phyloP scores from a whole-genome alignment of 495 filamentous ascomycete genomes.

The Penicillium steckii region DNA sequence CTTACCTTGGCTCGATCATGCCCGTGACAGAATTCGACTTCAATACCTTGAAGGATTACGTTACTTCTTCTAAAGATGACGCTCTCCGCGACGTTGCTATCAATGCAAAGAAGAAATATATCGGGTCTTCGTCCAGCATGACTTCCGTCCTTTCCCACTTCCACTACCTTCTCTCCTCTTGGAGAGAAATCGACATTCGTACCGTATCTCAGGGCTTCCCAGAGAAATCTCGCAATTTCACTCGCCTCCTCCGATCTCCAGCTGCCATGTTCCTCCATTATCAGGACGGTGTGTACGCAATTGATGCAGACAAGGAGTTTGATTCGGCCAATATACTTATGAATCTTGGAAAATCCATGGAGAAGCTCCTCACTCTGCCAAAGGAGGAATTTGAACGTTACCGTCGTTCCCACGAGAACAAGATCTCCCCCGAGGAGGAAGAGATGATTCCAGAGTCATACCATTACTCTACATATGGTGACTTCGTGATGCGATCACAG shows the following conservation, averaged over 20 bases:
- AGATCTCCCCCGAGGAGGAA: constrained; percentile 63
- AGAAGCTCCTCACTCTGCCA: constrained; percentile 86
- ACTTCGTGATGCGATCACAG: constrained; percentile 95
- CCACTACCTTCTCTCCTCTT: constrained; percentile 85
- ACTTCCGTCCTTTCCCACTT: constrained; percentile 84
- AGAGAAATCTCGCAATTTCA: constrained; percentile 61
- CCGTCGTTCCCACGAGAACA: constrained; percentile 59
- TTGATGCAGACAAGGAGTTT: constrained; percentile 94
- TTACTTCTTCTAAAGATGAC: constrained; percentile 83
- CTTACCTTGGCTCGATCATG: constrained; percentile 89
- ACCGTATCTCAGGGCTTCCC: constrained; percentile 67
- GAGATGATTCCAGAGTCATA: constrained; percentile 68
- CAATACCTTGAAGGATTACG: constrained; percentile 74
- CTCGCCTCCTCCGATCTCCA: constrained; percentile 65
- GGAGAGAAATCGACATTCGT: constrained; percentile 66
- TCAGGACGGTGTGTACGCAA: constrained; percentile 86
- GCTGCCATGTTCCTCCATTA: constrained; percentile 81
- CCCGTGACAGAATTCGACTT: constrained; percentile 91
- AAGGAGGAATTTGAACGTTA: constrained; percentile 84
- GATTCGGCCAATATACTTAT: constrained; percentile 82
- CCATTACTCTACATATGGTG: constrained; percentile 84
- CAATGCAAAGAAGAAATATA: constrained; percentile 72
- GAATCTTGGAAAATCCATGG: constrained; percentile 91
- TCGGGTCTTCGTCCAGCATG: constrained; percentile 96
- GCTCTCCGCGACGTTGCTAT: constrained; percentile 64